Evolutionary conservation across 2,329 filamentous ascomycete species (phyloP).

Genomic region (Grosmannia huntii): DNA sequence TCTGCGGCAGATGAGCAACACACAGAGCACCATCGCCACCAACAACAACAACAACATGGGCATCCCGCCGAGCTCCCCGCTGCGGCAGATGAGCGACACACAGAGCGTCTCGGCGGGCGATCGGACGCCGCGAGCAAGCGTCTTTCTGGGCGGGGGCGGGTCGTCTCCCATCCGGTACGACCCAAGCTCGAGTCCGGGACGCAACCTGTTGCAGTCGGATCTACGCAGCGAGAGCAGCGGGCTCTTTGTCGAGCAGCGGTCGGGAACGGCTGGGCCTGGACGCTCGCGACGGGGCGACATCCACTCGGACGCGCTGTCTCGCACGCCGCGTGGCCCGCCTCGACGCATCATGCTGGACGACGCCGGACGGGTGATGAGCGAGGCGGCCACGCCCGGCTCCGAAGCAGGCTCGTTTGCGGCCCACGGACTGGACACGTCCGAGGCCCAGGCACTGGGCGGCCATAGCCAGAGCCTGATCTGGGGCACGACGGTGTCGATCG

Average conservation of each 20-base stretch:
- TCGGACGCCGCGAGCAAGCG: constrained; percentile 58
- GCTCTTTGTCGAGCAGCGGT: constrained; percentile 62
- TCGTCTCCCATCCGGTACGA: constrained; percentile 90
- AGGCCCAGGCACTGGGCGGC: constrained; percentile 78
- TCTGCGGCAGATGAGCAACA: constrained; percentile 42
- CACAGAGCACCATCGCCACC: constrained; percentile 34
- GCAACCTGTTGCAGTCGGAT: constrained; percentile 50
- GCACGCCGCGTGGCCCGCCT: constrained; percentile 36
- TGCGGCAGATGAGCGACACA: constrained; percentile 45
- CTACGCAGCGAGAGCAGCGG: constrained; percentile 73
- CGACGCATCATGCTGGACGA: constrained; percentile 46
- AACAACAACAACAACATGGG: constrained; percentile 13
- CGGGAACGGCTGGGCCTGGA: constrained; percentile 39
- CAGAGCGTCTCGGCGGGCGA: constrained; percentile 43
- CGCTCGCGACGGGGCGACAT: constrained; percentile 69
- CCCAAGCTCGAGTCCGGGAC: constrained; percentile 76
- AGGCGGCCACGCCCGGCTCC: constrained; percentile 32
- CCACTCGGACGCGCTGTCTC: constrained; percentile 60
- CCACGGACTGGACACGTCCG: constrained; percentile 72
- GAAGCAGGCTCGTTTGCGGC: constrained; percentile 50
- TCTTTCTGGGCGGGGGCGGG: constrained; percentile 49
- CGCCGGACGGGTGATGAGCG: constrained; percentile 42
- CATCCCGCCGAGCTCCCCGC: constrained; percentile 41
- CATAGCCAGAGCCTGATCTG: constrained; percentile 76
- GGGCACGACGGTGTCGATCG: constrained; percentile 93